These are phyloP conservation scores for Flaveria sonorensis DNA, from an alignment of 129 eudicot species.

Conservation along the genomic window DNA sequence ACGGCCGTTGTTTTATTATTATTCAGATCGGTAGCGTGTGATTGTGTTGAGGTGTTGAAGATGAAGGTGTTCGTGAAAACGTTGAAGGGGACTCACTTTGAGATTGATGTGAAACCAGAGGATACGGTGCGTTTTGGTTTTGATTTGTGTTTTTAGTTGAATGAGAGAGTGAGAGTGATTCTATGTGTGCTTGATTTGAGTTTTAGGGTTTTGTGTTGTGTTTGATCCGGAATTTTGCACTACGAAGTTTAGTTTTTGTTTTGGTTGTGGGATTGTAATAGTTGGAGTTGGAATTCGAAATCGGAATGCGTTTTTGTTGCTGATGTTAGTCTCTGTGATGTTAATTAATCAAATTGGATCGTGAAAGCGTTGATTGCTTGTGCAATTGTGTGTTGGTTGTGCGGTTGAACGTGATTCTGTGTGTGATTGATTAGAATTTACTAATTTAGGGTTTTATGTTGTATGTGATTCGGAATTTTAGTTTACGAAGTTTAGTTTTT, in stretches of 20 bases:
- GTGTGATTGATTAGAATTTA: slow-evolving; percentile 4
- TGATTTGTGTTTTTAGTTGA: not conserved
- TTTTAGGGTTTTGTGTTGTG: not conserved
- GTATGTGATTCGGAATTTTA: slow-evolving; percentile 17
- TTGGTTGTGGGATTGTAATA: not conserved
- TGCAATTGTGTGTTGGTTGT: slow-evolving; percentile 1
- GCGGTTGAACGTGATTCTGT: not conserved
- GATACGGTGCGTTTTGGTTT: slow-evolving; percentile 30
- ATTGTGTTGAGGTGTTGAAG: not conserved
- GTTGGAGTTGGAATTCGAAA: not conserved
- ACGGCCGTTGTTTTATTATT: not conserved
- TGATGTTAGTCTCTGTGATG: slow-evolving; percentile 4
- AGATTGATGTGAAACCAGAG: slow-evolving; percentile 34
- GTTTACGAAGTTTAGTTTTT: not conserved
- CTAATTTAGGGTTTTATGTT: not conserved
- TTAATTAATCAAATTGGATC: not conserved
- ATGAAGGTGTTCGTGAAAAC: slow-evolving; percentile 42
- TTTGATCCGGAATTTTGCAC: slow-evolving; percentile 19
- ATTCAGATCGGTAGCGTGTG: not conserved
- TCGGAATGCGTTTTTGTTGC: not conserved
- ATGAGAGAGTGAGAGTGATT: not conserved
- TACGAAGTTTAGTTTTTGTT: not conserved
- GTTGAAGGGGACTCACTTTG: slow-evolving; percentile 43
- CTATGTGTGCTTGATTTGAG: slow-evolving; percentile 3
- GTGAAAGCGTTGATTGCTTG: not conserved